Evolutionary conservation across 192 early-diverging fungal genomes (phyloP).

Genomic region (Funneliformis geosporum): DNA sequence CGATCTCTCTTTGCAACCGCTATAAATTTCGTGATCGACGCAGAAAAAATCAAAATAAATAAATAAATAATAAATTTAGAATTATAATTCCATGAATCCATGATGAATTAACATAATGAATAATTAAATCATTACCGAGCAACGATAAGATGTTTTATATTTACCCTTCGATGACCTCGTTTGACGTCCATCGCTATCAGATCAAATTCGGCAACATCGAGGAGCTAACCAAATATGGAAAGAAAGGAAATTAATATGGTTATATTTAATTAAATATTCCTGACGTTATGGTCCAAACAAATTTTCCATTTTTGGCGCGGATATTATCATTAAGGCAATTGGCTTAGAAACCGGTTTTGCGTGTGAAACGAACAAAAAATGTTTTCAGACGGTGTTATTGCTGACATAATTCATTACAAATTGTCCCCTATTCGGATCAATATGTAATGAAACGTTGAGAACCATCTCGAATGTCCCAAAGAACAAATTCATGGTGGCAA

Average conservation of each 20-base stretch:
- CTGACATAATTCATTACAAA: background rate
- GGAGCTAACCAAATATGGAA: constrained; percentile 32
- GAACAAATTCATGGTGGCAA: too few species aligned
- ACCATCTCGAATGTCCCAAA: background rate
- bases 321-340: too few species aligned
- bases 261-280: background rate
- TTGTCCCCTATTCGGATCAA: background rate
- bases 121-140: too few species aligned
- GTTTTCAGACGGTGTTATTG: too few species aligned
- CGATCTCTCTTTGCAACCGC: constrained; percentile 45
- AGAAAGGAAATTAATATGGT: background rate
- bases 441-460: background rate
- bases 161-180: constrained; percentile 47
- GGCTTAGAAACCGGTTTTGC: too few species aligned
- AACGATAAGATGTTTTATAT: background rate
- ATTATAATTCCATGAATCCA: background rate
- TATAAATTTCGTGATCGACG: constrained; percentile 6
- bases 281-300: background rate
- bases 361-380: too few species aligned
- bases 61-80: background rate
- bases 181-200: constrained; percentile 40
- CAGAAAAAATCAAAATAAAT: too few species aligned
- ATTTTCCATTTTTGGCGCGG: too few species aligned
- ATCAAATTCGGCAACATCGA: constrained; percentile 44
- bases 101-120: background rate